Conservation (phyloP, 345 rosid species). For the Hypericum perforatum region DNA sequence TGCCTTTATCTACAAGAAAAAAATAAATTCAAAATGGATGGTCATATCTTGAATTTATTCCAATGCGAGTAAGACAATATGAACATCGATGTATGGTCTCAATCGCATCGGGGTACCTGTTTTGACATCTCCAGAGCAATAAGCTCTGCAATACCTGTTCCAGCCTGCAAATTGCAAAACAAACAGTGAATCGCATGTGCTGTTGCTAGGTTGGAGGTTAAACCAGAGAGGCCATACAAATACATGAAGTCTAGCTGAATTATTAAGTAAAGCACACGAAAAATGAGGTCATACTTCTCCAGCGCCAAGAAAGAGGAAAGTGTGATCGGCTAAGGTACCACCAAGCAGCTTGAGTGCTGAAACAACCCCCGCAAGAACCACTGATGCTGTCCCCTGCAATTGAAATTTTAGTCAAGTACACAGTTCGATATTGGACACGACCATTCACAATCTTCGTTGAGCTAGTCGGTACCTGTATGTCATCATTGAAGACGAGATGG, state of each 20-base stretch:
- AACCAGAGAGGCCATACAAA: background rate
- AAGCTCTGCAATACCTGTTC: constrained; percentile 2
- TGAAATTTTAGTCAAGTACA: background rate
- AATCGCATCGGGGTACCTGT: background rate
- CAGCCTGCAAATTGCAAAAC: background rate
- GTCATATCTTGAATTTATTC: too few species aligned
- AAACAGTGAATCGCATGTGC: background rate
- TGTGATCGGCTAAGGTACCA: constrained; percentile 1
- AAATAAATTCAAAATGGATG: background rate
- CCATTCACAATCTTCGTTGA: background rate
- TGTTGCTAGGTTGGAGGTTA: background rate
- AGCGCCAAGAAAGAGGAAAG: constrained; percentile 3
- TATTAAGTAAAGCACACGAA: background rate
- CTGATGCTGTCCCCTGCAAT: constrained; percentile 4
- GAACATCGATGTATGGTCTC: too few species aligned
- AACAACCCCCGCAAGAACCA: constrained; percentile 4
- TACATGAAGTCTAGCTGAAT: background rate
- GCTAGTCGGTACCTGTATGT: background rate
- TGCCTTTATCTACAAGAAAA: background rate
- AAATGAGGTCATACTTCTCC: background rate
- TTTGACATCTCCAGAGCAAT: constrained; percentile 4
- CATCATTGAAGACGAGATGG: constrained; percentile 5
- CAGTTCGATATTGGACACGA: background rate
- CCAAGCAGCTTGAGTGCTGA: constrained; percentile 1
- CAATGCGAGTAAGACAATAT: too few species aligned